Conservation (phyloP, 2,329 filamentous ascomycete genomes). For the Thielaviopsis ethacetica region DNA sequence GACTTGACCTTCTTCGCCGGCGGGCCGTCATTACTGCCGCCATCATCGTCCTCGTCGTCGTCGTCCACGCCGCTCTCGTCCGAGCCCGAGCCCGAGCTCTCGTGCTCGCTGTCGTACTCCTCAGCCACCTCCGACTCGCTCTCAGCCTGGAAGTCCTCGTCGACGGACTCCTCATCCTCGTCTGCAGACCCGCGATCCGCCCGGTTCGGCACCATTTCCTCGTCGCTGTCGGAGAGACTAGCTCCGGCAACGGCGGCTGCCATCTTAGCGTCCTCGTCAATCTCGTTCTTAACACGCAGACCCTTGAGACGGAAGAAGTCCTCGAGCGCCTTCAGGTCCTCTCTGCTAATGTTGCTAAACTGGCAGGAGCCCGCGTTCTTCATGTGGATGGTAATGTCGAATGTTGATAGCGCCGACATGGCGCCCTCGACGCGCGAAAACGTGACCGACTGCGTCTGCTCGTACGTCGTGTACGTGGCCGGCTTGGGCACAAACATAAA, state of each 20-base stretch:
- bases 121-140: conserved; percentile 92
- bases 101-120: conserved; percentile 83
- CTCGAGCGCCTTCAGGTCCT: conserved; percentile 93
- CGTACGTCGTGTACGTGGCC: conserved; percentile 90
- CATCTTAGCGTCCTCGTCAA: conserved; percentile 75
- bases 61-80: conserved; percentile 34
- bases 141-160: conserved; percentile 89
- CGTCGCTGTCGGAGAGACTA: conserved; percentile 69
- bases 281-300: conserved; percentile 94
- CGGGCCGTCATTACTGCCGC: conserved; percentile 28
- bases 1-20: conserved; percentile 34
- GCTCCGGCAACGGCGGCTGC: conserved; percentile 72
- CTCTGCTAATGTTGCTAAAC: conserved; percentile 98
- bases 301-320: conserved; percentile 94
- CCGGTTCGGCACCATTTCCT: conserved; percentile 43
- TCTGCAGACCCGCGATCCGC: conserved; percentile 79
- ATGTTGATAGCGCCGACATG: conserved; percentile 84
- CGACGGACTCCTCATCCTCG: conserved; percentile 86
- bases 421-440: conserved; percentile 93
- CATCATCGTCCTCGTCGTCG: conserved; percentile 28
- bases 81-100: conserved; percentile 58
- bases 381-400: conserved; percentile 87
- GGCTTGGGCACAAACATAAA: conserved; percentile 99
- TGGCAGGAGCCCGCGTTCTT: conserved; percentile 78
- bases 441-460: conserved; percentile 78